Evolutionary conservation across 78 protist genomes (phyloP), one percentile per base, ranked within the genome.

Genomic region (Tieghemostelium lacteum): DNA sequence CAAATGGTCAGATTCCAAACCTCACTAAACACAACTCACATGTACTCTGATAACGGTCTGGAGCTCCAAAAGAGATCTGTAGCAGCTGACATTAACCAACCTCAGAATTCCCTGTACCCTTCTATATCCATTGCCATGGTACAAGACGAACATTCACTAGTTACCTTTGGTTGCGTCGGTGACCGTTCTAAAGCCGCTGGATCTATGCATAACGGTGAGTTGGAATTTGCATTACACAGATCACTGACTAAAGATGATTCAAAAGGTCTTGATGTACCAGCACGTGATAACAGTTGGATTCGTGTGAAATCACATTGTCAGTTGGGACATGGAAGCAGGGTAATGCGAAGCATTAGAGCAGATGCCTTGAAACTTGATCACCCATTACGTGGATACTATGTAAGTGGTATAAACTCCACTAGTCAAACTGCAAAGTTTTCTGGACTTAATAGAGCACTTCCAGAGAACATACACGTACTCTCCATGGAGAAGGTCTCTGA

Each of bases 221-320:
- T 73, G 26, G 65, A 57, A 57, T 33, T 57, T 36, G 60, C 42
- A 6, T 39, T 73, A 57, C 83, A 73, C 37, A 33, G 83, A 36
- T 36, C 49, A 6, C 20, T 73, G 31, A 37, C 26, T 1, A 24
- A 26, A 4, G 83, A 73, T 20, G 83, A 73, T 73, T 20, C 31
- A 26, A 73, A 73, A 57, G 83, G 83, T 57, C 37, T 73, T 8
- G 83, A 57, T 4, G 45, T 64, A 10, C 87, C 87, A 1, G 54
- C 75, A 19, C 49, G 50, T 37, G 87, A 77, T 65, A 66, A 63
- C 24, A n/a, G 37, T 1, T 22, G 33, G 20, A 75, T 73, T 2
- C 34, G n/a, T 22, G 67, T 45, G 6, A 20, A 39, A 10, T 37
- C 29, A 37, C 55, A 57, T 37, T 73, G 83, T 26, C 57, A 57